phyloP scores from a whole-genome alignment of 257 asterid species.

The Rhazya stricta region DNA sequence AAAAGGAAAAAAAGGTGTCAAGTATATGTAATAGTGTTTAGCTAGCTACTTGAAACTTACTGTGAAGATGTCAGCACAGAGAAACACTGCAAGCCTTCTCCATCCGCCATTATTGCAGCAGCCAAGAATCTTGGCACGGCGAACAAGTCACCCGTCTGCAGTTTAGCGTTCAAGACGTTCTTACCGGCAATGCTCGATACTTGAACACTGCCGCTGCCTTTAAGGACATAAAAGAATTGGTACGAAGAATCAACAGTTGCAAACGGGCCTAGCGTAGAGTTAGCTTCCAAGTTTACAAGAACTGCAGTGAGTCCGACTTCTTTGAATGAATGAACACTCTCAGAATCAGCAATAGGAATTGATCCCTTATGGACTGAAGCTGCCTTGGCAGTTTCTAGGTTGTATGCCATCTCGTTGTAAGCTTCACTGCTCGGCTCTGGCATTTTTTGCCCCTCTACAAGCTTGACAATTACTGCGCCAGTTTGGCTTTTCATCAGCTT shows the following conservation, averaged over 20 bases:
- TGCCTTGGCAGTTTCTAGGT: constrained; percentile 7
- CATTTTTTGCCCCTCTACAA: constrained; percentile 14
- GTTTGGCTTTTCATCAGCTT: constrained; percentile 31
- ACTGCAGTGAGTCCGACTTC: constrained; percentile 26
- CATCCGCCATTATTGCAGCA: constrained; percentile 25
- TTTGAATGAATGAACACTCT: constrained; percentile 16
- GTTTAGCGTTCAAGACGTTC: constrained; percentile 20
- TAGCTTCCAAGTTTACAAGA: constrained; percentile 19
- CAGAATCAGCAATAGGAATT: not conserved
- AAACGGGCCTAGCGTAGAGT: constrained; percentile 20
- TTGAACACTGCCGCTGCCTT: constrained; percentile 37
- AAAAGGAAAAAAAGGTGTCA: too few relatives aligned
- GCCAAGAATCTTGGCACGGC: constrained; percentile 40
- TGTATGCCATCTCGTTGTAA: not conserved
- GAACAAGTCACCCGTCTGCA: constrained; percentile 28
- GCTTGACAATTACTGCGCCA: constrained; percentile 9
- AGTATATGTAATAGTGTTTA: too few relatives aligned
- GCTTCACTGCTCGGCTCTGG: constrained; percentile 11
- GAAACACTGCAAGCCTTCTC: constrained; percentile 35
- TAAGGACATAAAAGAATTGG: constrained; percentile 22
- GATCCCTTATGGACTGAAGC: not conserved
- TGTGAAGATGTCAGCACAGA: constrained; percentile 28
- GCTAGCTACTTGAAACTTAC: constrained; percentile 27
- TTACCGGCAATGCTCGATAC: constrained; percentile 35
- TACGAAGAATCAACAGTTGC: constrained; percentile 23